phyloP scores from a whole-genome alignment of 345 rosid genomes.

The Triadica sebifera region DNA sequence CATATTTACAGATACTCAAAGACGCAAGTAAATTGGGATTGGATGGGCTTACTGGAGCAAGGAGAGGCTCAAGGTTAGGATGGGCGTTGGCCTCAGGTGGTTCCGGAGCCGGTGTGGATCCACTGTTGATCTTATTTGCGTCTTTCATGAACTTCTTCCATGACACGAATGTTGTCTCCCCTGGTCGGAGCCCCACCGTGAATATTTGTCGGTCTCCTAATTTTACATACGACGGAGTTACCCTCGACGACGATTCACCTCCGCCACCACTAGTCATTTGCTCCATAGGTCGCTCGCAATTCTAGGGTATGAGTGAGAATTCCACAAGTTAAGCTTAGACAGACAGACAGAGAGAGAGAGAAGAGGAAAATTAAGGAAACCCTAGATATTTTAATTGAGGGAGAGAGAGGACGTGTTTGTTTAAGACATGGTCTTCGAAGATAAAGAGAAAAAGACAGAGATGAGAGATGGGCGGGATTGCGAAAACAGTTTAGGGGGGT shows the following conservation, averaged over 20 bases:
- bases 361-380: neutral
- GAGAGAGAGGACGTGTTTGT: neutral
- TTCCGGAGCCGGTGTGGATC: constrained; percentile 36
- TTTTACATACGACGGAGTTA: constrained; percentile 44
- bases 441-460: neutral
- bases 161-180: constrained; percentile 76
- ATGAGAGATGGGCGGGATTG: constrained; percentile 19
- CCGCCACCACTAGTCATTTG: constrained; percentile 30
- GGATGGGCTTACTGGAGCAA: constrained; percentile 45
- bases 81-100: constrained; percentile 44
- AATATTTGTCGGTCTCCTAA: constrained; percentile 74
- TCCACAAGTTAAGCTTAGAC: neutral
- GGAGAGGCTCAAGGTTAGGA: constrained; percentile 55
- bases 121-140: constrained; percentile 42
- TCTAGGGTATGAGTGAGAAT: constrained; percentile 15
- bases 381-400: neutral
- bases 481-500: constrained; percentile 20
- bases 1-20: neutral
- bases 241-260: constrained; percentile 42
- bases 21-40: neutral
- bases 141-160: constrained; percentile 88
- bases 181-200: constrained; percentile 70
- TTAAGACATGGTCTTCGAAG: neutral
- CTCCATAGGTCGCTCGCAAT: constrained; percentile 21
- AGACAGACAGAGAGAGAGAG: neutral